Conservation (phyloP, 192 early-diverging fungal species). For the Backusella liffmaniae region DNA sequence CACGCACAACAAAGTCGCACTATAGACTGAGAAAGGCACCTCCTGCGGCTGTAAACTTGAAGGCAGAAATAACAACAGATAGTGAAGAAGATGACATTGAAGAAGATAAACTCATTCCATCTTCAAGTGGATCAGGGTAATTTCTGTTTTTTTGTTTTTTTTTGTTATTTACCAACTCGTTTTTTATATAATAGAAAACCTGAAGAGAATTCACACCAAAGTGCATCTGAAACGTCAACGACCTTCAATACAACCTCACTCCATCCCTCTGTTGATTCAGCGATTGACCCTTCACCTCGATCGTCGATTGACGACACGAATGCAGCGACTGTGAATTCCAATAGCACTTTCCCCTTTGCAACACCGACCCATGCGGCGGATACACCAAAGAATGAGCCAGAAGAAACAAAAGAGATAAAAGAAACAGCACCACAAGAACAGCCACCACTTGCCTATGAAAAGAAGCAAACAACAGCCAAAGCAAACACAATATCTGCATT, state of each 20-base stretch:
- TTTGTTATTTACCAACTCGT: not conserved
- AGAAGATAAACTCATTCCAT: not conserved
- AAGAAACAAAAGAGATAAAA: not conserved
- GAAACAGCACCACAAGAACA: not conserved
- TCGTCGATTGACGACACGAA: slow-evolving; percentile 20
- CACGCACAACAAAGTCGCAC: slow-evolving; percentile 29
- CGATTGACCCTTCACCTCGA: slow-evolving; percentile 41
- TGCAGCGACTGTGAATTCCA: not conserved
- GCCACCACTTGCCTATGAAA: not conserved
- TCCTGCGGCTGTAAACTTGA: slow-evolving; percentile 52
- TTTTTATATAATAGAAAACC: not conserved
- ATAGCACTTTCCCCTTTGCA: not conserved
- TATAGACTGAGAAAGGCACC: slow-evolving; percentile 25
- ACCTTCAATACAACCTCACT: slow-evolving; percentile 9
- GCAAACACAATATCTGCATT: slow-evolving; percentile 41
- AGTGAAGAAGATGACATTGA: slow-evolving; percentile 22
- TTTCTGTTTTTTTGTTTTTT: too few relatives aligned
- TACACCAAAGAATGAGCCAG: not conserved
- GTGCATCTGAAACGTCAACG: not conserved
- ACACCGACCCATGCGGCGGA: not conserved
- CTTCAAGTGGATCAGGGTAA: slow-evolving; percentile 9
- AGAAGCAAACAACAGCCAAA: not conserved
- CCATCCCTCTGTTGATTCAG: slow-evolving; percentile 45
- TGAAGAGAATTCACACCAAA: not conserved
- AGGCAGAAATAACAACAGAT: slow-evolving; percentile 57